Percentiles rank a stretch among this genome's conserved stretches.
These are phyloP conservation scores for Sporothrix schenckii DNA, from an alignment of 2,329 filamentous ascomycete species.

Conservation along the genomic window DNA sequence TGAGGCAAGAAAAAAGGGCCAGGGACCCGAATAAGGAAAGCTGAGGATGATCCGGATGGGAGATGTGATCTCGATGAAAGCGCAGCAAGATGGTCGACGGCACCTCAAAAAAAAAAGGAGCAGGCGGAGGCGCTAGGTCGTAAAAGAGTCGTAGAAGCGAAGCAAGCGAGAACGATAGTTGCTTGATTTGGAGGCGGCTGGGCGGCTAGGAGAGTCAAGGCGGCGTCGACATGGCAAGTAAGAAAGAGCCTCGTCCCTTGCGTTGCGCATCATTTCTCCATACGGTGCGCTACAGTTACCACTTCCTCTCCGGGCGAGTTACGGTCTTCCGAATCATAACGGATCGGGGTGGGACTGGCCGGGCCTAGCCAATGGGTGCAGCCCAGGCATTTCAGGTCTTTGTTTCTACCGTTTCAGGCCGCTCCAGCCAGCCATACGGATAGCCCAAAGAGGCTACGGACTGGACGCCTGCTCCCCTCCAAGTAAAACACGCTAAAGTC, in stretches of 20 bases:
- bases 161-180: not conserved
- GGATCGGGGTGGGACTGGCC: not conserved
- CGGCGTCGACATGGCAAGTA: not conserved
- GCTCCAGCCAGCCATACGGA: not conserved
- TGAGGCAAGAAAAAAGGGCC: too few species aligned
- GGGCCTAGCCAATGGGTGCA: conserved; percentile 21
- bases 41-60: not conserved
- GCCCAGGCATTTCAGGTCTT: conserved; percentile 5
- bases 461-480: conserved; percentile 14
- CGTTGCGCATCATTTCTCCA: conserved; percentile 16
- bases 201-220: not conserved
- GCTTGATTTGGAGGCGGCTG: not conserved
- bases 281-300: not conserved
- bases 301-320: too few species aligned
- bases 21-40: not conserved
- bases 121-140: not conserved
- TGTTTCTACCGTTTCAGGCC: conserved; percentile 12
- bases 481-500: conserved; percentile 30
- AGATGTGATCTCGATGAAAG: too few species aligned
- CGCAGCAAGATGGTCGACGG: not conserved
- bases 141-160: not conserved
- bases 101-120: not conserved
- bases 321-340: not conserved
- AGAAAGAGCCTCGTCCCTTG: conserved; percentile 3
- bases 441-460: too few species aligned